Conservation (phyloP, 148 eudicot genomes). For the Chenopodium berlandieri region DNA sequence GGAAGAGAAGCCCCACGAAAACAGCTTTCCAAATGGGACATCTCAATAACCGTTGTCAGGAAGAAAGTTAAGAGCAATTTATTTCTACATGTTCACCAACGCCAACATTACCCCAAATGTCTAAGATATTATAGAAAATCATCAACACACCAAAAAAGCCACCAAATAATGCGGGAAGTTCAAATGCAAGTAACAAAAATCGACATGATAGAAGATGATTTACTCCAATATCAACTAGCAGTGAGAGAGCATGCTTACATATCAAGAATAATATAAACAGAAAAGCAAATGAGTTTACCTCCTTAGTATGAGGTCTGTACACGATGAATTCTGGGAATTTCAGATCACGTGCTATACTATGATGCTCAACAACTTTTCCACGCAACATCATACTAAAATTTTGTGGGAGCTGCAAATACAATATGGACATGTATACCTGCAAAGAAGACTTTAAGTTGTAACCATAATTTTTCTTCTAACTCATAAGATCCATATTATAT, state of each 20-base stretch:
- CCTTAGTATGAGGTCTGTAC: constrained; percentile 70
- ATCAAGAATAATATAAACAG: background rate
- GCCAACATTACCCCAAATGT: background rate
- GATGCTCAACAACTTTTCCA: constrained; percentile 64
- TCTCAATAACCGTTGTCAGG: background rate
- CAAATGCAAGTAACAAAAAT: background rate
- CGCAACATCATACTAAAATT: constrained; percentile 67
- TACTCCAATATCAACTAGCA: background rate
- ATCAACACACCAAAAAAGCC: background rate
- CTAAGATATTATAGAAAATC: background rate
- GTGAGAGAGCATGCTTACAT: background rate
- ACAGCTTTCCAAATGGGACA: background rate
- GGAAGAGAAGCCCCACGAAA: background rate
- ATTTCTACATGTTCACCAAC: background rate
- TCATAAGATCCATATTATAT: constrained; percentile 14
- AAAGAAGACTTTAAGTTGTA: constrained; percentile 5
- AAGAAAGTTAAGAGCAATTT: background rate
- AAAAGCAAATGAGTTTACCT: constrained; percentile 43
- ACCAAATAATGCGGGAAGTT: background rate
- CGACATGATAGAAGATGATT: background rate
- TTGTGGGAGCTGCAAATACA: constrained; percentile 71
- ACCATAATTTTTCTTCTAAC: background rate
- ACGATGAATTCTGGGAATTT: constrained; percentile 71
- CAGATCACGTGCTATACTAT: constrained; percentile 68
- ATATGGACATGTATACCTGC: constrained; percentile 83